phyloP scores from a whole-genome alignment of 2,329 filamentous ascomycete genomes.

The Colletotrichum tabaci region DNA sequence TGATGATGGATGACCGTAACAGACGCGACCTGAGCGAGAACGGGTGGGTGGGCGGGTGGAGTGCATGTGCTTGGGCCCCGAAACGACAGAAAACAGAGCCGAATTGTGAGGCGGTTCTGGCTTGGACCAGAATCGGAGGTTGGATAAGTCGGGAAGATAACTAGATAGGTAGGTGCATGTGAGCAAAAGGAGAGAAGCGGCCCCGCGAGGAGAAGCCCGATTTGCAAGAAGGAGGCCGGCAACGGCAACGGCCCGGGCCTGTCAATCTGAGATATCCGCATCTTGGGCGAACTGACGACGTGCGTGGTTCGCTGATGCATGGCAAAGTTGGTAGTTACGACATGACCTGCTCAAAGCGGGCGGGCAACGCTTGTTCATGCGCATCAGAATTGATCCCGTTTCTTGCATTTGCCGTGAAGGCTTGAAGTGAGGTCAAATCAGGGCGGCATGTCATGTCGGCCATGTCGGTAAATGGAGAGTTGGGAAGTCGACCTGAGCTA shows the following conservation, averaged over 20 bases:
- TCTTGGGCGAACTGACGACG: not conserved
- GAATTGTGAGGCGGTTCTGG: not conserved
- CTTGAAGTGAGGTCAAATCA: not conserved
- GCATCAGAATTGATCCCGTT: not conserved
- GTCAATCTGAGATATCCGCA: not conserved
- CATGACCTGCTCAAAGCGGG: not conserved
- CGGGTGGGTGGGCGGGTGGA: conserved; percentile 5
- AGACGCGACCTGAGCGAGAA: not conserved
- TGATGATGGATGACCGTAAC: not conserved
- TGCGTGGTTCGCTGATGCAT: not conserved
- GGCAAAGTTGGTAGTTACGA: not conserved
- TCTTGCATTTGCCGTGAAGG: not conserved
- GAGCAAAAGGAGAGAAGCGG: not conserved
- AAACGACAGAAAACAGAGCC: conserved; percentile 20
- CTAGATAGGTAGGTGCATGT: not conserved
- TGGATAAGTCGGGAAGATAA: too few species aligned
- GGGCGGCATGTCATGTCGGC: not conserved
- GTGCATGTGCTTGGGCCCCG: conserved; percentile 36
- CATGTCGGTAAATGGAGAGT: not conserved
- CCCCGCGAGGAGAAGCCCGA: not conserved
- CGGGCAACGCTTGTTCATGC: not conserved
- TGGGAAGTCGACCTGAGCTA: not conserved
- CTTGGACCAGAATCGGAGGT: not conserved
- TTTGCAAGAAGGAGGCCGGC: conserved; percentile 1
- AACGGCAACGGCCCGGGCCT: not conserved